Conservation (phyloP, 2,329 filamentous ascomycete genomes). For the Lomentospora prolificans region DNA sequence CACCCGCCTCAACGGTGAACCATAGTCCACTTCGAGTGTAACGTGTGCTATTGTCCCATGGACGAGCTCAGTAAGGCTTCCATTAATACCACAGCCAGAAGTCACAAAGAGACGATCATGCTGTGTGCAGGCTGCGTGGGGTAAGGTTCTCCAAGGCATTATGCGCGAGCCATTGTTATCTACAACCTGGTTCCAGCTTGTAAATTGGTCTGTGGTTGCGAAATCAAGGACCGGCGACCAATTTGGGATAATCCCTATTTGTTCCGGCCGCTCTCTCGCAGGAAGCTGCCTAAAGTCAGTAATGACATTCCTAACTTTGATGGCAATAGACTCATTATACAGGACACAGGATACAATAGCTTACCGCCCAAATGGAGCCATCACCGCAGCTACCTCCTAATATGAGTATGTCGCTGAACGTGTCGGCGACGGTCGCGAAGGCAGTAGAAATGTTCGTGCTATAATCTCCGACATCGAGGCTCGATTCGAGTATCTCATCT, state of each 20-base stretch:
- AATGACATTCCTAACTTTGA: neutral
- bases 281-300: conserved; percentile 29
- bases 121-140: neutral
- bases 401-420: conserved; percentile 66
- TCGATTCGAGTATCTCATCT: conserved; percentile 28
- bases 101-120: conserved; percentile 56
- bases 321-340: neutral
- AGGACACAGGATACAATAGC: conserved; percentile 16
- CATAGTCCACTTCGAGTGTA: conserved; percentile 44
- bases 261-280: conserved; percentile 39
- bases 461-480: conserved; percentile 11
- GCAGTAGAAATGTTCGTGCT: conserved; percentile 66
- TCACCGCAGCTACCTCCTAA: conserved; percentile 69
- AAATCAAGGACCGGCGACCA: conserved; percentile 53
- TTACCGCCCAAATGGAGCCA: conserved; percentile 66
- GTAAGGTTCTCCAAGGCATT: conserved; percentile 20
- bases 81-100: conserved; percentile 51
- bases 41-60: conserved; percentile 61
- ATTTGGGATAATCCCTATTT: conserved; percentile 44
- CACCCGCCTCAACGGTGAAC: conserved; percentile 36
- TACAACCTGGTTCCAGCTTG: conserved; percentile 21
- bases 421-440: conserved; percentile 65
- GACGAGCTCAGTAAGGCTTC: conserved; percentile 58
- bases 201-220: conserved; percentile 32
- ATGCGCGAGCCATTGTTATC: conserved; percentile 12